These are phyloP conservation scores for Ramichloridium luteum DNA, from an alignment of 2,329 filamentous ascomycete species.

Conservation along the genomic window DNA sequence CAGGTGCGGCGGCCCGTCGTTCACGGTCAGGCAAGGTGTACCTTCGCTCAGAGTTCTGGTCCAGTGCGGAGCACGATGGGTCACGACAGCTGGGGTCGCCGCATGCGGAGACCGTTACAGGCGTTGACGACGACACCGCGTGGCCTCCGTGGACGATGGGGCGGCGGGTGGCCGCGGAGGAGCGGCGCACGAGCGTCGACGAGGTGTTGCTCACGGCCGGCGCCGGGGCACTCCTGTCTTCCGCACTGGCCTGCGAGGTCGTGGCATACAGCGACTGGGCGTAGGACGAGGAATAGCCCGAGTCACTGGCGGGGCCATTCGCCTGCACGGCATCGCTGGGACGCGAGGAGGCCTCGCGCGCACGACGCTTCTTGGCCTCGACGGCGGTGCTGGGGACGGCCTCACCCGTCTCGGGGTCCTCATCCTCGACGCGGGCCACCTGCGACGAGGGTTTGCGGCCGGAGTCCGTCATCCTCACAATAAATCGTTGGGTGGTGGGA, in stretches of 20 bases:
- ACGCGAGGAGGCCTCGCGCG: conserved; percentile 29
- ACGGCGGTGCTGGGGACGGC: conserved; percentile 34
- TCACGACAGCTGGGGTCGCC: conserved; percentile 36
- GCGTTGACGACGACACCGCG: conserved; percentile 10
- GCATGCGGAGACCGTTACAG: conserved; percentile 41
- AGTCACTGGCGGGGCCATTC: conserved; percentile 48
- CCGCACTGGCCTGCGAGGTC: conserved; percentile 5
- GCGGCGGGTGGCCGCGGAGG: no score
- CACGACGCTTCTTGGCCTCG: conserved; percentile 33
- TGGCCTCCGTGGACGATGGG: not conserved
- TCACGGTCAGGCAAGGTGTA: conserved; percentile 13
- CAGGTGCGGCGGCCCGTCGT: not conserved
- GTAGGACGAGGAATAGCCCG: conserved; percentile 53
- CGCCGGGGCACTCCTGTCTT: no score
- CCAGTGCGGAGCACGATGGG: conserved; percentile 22
- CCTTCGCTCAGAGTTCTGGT: conserved; percentile 14
- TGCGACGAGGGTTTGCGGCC: not conserved
- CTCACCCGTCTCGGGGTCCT: conserved; percentile 29
- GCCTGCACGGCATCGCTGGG: conserved; percentile 11
- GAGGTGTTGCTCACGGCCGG: conserved; percentile 9
- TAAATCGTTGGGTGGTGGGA: no score
- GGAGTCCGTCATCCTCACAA: not conserved
- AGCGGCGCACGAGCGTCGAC: conserved; percentile 18
- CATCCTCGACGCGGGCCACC: conserved; percentile 28
- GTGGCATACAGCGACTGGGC: no score